A percentile compares a stretch with the other conserved stretches of the same genome.
These are phyloP conservation scores for Panaeolus cyanescens DNA, from an alignment of 768 basidiomycete species.

Conservation along the genomic window DNA sequence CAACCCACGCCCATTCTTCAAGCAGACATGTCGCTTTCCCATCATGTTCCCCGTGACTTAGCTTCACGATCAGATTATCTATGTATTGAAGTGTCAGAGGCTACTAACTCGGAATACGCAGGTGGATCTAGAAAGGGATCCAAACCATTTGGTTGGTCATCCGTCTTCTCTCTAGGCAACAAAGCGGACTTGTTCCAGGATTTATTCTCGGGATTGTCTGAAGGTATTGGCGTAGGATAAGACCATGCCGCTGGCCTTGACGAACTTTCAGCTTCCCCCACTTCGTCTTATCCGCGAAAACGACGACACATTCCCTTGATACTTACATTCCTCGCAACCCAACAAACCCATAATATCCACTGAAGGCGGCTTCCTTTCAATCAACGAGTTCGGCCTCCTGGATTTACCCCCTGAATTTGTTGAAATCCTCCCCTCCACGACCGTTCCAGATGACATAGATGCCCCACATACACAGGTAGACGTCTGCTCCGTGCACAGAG, in stretches of 20 bases:
- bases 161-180: background rate
- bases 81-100: background rate
- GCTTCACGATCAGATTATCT: background rate
- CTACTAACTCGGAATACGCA: background rate
- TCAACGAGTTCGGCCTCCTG: background rate
- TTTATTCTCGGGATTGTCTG: background rate
- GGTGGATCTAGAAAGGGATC: background rate
- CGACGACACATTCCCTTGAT: background rate
- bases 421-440: background rate
- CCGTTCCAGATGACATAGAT: background rate
- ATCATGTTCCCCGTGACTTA: background rate
- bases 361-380: background rate
- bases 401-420: background rate
- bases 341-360: background rate
- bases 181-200: background rate
- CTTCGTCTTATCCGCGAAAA: background rate
- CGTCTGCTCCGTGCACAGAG: background rate
- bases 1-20: background rate
- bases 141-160: background rate
- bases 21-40: background rate
- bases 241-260: background rate
- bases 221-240: background rate
- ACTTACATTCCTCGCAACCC: background rate
- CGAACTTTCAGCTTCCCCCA: background rate
- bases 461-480: background rate